A percentile compares a stretch with the other conserved stretches of the same genome.
Evolutionary conservation across 75 land plant species (phyloP).

Genomic region (Picea sitchensis): DNA sequence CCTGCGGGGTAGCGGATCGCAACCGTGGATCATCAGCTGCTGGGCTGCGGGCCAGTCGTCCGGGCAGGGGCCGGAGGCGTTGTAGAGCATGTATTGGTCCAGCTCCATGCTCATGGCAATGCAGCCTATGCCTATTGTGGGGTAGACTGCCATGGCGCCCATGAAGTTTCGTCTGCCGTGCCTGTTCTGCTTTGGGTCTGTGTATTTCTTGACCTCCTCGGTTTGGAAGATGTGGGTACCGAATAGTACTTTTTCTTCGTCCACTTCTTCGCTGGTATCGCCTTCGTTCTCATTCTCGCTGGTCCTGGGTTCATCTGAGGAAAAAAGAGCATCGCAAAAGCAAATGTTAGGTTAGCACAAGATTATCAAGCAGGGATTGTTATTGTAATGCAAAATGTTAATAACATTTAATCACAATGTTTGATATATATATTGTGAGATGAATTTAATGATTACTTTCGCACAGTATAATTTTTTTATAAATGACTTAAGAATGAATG

Average conservation of each 20-base stretch:
- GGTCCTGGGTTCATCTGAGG: neutral
- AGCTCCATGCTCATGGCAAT: constrained; percentile 17
- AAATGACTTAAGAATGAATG: no score
- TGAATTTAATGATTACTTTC: no score
- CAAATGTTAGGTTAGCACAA: no score
- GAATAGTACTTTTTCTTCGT: neutral
- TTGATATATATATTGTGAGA: no score
- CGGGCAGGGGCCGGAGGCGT: constrained; percentile 31
- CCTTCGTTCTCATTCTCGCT: no score
- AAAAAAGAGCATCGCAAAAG: no score
- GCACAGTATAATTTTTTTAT: no score
- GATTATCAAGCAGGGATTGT: no score
- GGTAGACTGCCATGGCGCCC: constrained; percentile 32
- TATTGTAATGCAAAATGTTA: no score
- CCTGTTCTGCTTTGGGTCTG: constrained; percentile 23
- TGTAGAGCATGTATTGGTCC: constrained; percentile 55
- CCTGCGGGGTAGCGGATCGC: constrained; percentile 61
- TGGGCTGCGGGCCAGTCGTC: constrained; percentile 62
- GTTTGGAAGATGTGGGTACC: constrained; percentile 3
- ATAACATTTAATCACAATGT: no score
- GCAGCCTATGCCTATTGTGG: constrained; percentile 42
- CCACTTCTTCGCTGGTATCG: constrained; percentile 6
- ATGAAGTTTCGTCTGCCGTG: constrained; percentile 35
- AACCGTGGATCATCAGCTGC: constrained; percentile 47
- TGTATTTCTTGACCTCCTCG: constrained; percentile 31